A percentile compares a stretch with the other conserved stretches of the same genome.
Conservation (phyloP, 768 basidiomycete species). For the Tulasnella sp. region DNA sequence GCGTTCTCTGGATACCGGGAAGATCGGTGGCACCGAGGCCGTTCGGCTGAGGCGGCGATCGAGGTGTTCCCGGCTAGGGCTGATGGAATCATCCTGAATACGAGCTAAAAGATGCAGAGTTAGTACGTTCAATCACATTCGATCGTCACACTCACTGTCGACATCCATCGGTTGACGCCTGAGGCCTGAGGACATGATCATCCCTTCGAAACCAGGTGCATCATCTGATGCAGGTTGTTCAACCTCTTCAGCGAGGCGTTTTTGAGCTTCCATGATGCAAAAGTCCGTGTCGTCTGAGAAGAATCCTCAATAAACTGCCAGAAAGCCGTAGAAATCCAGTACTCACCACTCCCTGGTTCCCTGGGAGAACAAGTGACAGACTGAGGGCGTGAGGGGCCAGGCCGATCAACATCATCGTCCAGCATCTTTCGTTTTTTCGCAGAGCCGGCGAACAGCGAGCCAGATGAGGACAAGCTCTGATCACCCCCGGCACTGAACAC, state of each 20-base stretch:
- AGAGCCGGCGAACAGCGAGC: neutral
- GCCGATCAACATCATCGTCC: no score
- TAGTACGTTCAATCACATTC: neutral
- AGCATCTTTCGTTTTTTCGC: no score
- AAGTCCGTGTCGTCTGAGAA: neutral
- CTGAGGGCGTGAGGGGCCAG: no score
- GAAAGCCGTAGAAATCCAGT: neutral
- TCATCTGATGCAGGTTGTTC: neutral
- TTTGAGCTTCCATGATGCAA: neutral
- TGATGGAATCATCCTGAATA: neutral
- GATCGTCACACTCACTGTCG: neutral
- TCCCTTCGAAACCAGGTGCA: neutral
- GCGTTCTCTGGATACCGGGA: neutral
- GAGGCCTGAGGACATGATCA: neutral
- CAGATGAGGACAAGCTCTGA: neutral
- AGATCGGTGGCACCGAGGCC: neutral
- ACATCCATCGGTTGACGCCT: neutral
- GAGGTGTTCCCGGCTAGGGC: neutral
- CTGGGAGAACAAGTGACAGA: neutral
- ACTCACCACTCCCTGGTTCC: neutral
- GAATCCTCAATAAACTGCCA: neutral
- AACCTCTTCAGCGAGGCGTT: neutral
- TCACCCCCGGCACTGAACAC: neutral
- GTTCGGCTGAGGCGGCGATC: neutral
- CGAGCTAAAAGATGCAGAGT: neutral